A percentile compares a stretch with the other conserved stretches of the same genome.
These are phyloP conservation scores for Solanum rostratum DNA, from an alignment of 257 asterid genomes.

Conservation along the genomic window DNA sequence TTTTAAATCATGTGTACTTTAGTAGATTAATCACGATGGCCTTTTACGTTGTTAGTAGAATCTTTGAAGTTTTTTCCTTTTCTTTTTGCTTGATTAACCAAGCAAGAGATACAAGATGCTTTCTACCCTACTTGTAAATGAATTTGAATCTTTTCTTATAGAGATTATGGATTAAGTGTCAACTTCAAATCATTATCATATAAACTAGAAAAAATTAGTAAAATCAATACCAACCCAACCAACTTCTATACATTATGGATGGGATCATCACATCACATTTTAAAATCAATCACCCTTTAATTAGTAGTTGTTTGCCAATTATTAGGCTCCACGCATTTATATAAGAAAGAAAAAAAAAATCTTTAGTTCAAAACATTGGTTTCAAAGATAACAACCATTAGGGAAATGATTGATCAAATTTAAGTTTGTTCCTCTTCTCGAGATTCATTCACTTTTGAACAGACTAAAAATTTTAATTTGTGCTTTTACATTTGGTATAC, in stretches of 20 bases:
- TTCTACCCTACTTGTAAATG: background rate
- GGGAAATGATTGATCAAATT: background rate
- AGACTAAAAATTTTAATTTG: too few species aligned
- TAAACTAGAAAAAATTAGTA: background rate
- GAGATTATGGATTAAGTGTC: background rate
- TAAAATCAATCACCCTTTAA: conserved; percentile 1
- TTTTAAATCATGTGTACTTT: background rate
- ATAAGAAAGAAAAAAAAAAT: background rate
- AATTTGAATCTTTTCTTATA: background rate
- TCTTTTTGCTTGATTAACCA: background rate
- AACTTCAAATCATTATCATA: background rate
- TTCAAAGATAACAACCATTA: background rate
- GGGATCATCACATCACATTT: background rate
- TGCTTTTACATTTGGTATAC: too few species aligned
- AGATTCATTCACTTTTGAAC: background rate
- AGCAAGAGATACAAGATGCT: background rate
- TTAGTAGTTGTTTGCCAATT: conserved; percentile 16
- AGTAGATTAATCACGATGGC: background rate
- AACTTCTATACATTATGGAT: background rate
- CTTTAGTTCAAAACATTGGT: background rate
- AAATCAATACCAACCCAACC: background rate
- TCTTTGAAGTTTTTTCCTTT: background rate
- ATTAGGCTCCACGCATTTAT: conserved; percentile 15
- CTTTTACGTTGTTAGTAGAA: background rate
- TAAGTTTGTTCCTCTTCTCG: background rate